Evolutionary conservation across 2,329 filamentous ascomycete genomes (phyloP).

Genomic region (Diaporthe ampelina): DNA sequence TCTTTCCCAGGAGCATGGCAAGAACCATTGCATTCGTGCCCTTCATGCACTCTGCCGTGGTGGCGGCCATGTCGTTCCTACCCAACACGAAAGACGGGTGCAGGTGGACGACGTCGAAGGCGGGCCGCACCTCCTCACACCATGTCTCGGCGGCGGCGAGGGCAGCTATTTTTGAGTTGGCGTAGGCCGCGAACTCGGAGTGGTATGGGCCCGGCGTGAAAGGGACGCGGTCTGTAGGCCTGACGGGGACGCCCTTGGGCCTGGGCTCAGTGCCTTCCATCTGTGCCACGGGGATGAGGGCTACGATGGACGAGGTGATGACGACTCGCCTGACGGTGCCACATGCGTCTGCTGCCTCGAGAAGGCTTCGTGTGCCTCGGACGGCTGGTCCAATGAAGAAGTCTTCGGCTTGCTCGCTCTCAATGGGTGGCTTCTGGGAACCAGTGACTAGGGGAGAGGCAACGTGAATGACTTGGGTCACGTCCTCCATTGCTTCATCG

Average conservation of each 20-base stretch:
- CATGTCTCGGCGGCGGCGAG: constrained; percentile 52
- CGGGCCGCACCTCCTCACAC: constrained; percentile 49
- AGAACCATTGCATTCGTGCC: constrained; percentile 54
- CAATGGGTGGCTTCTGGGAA: constrained; percentile 29
- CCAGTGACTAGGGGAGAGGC: constrained; percentile 41
- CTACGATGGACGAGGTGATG: constrained; percentile 50
- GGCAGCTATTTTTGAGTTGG: constrained; percentile 53
- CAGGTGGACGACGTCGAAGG: constrained; percentile 54
- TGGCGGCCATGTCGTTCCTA: constrained; percentile 52
- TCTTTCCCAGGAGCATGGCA: constrained; percentile 51
- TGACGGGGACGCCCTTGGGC: constrained; percentile 16
- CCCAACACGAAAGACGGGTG: constrained; percentile 55
- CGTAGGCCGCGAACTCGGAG: constrained; percentile 52
- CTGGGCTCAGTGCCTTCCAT: constrained; percentile 42
- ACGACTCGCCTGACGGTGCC: constrained; percentile 42
- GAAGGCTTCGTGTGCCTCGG: constrained; percentile 41
- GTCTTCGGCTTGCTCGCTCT: constrained; percentile 23
- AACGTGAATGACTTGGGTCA: constrained; percentile 43
- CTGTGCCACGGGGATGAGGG: constrained; percentile 42
- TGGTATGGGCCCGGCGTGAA: constrained; percentile 47
- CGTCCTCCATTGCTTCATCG: constrained; percentile 36
- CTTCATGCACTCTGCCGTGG: constrained; percentile 47
- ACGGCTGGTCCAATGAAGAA: constrained; percentile 43
- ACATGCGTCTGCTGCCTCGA: constrained; percentile 39
- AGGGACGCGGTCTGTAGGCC: constrained; percentile 40